Percentiles rank a stretch among this genome's conserved stretches.
Conservation (phyloP, 83 land plant species). For the Diphasiastrum complanatum region DNA sequence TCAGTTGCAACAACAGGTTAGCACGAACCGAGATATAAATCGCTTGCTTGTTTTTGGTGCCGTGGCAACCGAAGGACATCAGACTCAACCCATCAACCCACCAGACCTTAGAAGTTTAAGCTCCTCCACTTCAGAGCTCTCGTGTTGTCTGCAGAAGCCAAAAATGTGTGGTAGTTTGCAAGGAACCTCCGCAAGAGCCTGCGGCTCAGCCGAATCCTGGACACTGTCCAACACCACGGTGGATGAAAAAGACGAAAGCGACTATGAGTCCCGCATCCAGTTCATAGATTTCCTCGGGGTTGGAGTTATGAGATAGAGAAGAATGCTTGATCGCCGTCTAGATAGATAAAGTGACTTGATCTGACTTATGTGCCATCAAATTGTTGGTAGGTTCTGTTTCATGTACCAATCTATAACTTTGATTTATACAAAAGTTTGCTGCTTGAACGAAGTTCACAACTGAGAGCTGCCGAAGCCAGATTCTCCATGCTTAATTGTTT, state of each 20-base stretch:
- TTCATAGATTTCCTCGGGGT: background rate
- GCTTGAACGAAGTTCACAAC: no score
- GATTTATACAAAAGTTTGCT: no score
- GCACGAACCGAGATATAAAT: background rate
- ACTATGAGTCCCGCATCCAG: background rate
- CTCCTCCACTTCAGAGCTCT: no score
- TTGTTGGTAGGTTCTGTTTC: no score
- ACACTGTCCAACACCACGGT: background rate
- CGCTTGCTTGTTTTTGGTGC: background rate
- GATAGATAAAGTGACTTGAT: no score
- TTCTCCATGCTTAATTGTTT: no score
- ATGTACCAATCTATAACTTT: no score
- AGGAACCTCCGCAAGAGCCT: background rate
- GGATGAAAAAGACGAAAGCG: background rate
- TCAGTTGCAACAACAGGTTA: background rate
- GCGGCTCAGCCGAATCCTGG: slow-evolving; percentile 3
- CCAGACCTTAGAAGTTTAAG: background rate
- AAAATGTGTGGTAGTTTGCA: background rate
- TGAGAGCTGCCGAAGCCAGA: no score
- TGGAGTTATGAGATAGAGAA: no score
- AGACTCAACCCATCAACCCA: background rate
- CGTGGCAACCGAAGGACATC: background rate
- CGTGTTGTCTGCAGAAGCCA: no score
- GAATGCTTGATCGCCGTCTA: no score
- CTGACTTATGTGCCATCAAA: no score